These are phyloP conservation scores for Xylaria acuta DNA, from an alignment of 495 filamentous ascomycete genomes.

Conservation along the genomic window DNA sequence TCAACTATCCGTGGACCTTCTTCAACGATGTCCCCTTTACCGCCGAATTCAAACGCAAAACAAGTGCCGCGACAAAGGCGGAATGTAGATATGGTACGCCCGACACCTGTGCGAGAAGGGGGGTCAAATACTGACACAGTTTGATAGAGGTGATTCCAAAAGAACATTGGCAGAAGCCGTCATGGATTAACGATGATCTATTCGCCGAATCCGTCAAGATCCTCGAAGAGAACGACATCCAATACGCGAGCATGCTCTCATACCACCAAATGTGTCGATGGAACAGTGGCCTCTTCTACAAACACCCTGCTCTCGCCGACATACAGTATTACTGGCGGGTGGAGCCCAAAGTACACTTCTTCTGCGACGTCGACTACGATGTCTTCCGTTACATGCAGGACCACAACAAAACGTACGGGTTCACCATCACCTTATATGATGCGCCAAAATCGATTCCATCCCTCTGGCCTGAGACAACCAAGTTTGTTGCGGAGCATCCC, in stretches of 20 bases:
- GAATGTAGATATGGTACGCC: slow-evolving; percentile 80
- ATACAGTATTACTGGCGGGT: slow-evolving; percentile 98
- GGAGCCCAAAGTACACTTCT: slow-evolving; percentile 98
- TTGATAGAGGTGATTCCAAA: slow-evolving; percentile 79
- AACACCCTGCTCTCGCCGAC: slow-evolving; percentile 84
- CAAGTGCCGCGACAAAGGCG: slow-evolving; percentile 80
- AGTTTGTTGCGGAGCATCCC: slow-evolving; percentile 85
- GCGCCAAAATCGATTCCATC: slow-evolving; percentile 80
- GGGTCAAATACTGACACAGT: slow-evolving; percentile 32
- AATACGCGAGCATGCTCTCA: slow-evolving; percentile 85
- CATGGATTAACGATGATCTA: slow-evolving; percentile 88
- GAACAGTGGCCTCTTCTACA: slow-evolving; percentile 98
- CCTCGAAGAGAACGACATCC: slow-evolving; percentile 81
- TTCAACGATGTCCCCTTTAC: slow-evolving; percentile 95
- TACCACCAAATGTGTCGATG: slow-evolving; percentile 99
- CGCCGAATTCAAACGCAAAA: slow-evolving; percentile 87
- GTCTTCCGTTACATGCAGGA: slow-evolving; percentile 98
- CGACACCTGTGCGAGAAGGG: background rate
- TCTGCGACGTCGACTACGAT: slow-evolving; percentile 98
- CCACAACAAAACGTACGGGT: slow-evolving; percentile 97
- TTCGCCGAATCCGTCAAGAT: slow-evolving; percentile 84
- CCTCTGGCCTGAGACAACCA: slow-evolving; percentile 93
- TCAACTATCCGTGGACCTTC: slow-evolving; percentile 99
- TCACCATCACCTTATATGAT: slow-evolving; percentile 98
- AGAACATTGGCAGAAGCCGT: slow-evolving; percentile 91